Conservation (phyloP, 225 moss, liverwort and hornwort species). For the Pleurozium schreberi region DNA sequence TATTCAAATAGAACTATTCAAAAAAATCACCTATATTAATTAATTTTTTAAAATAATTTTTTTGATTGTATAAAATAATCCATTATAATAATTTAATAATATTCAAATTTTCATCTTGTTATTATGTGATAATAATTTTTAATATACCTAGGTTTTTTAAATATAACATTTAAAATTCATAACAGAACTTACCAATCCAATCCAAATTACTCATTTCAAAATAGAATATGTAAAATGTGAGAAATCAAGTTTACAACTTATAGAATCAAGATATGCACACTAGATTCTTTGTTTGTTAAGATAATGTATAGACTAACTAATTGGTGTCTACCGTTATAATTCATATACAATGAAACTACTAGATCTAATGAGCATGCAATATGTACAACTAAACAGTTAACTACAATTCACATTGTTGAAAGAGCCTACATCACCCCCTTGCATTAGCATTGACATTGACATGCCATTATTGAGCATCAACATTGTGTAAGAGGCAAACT, state of each 20-base stretch:
- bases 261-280: not conserved
- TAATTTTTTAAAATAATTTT: no score
- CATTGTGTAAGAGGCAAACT: not conserved
- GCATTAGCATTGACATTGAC: not conserved
- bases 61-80: not conserved
- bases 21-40: no score
- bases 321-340: not conserved
- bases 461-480: not conserved
- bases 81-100: no score
- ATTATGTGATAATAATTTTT: no score
- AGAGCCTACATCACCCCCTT: not conserved
- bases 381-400: not conserved
- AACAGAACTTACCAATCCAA: not conserved
- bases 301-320: accelerated
- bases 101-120: no score
- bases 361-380: not conserved
- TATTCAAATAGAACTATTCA: not conserved
- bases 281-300: no score
- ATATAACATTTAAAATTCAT: not conserved
- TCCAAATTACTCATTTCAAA: not conserved
- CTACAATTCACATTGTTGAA: not conserved
- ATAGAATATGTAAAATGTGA: not conserved
- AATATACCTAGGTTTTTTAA: no score
- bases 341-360: not conserved
- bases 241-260: not conserved